Base-by-base conservation (phyloP, 805 yeast genomes). In the Candida glaebosa region DNA sequence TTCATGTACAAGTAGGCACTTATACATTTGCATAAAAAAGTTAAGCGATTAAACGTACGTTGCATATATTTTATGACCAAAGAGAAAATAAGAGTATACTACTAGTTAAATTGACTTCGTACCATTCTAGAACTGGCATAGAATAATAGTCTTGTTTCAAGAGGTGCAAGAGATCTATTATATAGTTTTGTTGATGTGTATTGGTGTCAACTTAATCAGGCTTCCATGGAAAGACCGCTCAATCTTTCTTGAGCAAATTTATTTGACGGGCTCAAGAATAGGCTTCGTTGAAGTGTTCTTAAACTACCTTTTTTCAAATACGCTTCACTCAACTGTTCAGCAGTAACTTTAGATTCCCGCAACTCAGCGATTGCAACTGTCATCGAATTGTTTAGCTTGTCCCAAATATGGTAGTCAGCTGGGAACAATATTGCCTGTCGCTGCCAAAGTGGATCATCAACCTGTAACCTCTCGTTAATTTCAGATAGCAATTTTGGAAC, bases 361-460 rank as follows among this genome's bases (percentile, higher is more conserved):
- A 71, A 65, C 8, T 72, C 55, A 2, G 88, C 83, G 7, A 87
- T 71, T 38, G 76, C 68, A 33, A 83, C 61, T 0, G 89, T 81
- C 55, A 81, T 73, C 38, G 65, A 67, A 18, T 63, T 57, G 54
- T 78, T 76, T 30, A 90, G 60, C n/a, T 75, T 65, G 22, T 66
- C 69, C 98, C 98, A 91, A 3, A 85, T 73, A 12, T 66, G 63
- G 43, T 70, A 69, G 50, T 83, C 85, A 30, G 75, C 72, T 1
- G 97, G 97, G 65, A 86, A 84, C 52, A 85, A 64, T 46, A 84
- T 65, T 0, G 91, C 88, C 8, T 80, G 73, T 51, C 82, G 75
- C 56, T 84, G 86, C 85, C 91, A 84, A 2, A 69, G 54, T 1
- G 51, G 47, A 1, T 51, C 46, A 1, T 41, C 17, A 2, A 53